Base-by-base conservation (phyloP, 1,284 basidiomycete genomes). In the Irpex rosettiformis region DNA sequence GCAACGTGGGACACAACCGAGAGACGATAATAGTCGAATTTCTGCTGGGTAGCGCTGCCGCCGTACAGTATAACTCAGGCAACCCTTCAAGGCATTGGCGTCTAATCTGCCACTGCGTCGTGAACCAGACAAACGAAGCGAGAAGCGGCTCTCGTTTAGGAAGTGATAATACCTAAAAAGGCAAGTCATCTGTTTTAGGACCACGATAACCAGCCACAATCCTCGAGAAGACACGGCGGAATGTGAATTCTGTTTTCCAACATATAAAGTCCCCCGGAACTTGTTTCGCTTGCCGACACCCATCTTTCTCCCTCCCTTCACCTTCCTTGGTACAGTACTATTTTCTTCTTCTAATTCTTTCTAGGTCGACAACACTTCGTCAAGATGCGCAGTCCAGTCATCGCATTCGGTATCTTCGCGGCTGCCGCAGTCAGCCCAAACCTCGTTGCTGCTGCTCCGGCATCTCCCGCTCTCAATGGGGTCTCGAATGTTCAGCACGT, bases 311-410 rank as follows among this genome's bases (percentile, higher is more conserved):
- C 30, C 49, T 55, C 18, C 42, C 54, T 45, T 55, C 52, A 28
- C 16, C n/a, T 21, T 58, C 42, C 18, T 30, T 25, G 47, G 57
- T 53, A 58, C 59, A 63, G 54, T 61, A 60, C 57, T 58, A 58
- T 60, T 53, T 53, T 40, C 57, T 49, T 58, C 57, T 53, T n/a
- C n/a, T n/a, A n/a, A 49, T 49, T 58, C 54, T 52, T 51, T 53
- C 18, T 22, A 45, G 56, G 52, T 55, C 48, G 30, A 52, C 55
- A 57, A 56, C 55, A n/a, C 18, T 42, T 47, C 22, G 40, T 55
- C 60, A 61, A 8, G 43, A 69, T 69, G 68, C 67, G 66, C 30
- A 67, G 63, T 57, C 66, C 66, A 25, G 61, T 61, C 47, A 56
- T 67, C 49, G 62, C 63, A 33, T 66, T 69, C 54, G 64, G 62